Conservation (phyloP, 495 filamentous ascomycete genomes). For the Daldinia vernicosa region DNA sequence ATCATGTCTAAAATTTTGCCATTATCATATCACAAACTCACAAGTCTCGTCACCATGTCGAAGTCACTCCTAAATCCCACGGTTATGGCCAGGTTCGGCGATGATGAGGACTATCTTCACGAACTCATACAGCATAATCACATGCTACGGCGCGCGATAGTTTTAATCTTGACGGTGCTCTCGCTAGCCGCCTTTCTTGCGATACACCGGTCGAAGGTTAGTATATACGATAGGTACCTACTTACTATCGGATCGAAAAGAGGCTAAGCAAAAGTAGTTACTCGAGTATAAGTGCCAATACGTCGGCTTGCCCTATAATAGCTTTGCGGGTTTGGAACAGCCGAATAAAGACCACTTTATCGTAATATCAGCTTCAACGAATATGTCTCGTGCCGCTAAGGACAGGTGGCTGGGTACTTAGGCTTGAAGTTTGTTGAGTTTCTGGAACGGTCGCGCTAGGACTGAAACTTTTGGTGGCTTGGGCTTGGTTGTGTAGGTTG, state of each 20-base stretch:
- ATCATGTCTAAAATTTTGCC: neutral
- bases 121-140: neutral
- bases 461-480: neutral
- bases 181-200: constrained; percentile 24
- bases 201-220: constrained; percentile 19
- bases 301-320: neutral
- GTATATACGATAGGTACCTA: neutral
- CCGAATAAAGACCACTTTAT: neutral
- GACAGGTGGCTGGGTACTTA: neutral
- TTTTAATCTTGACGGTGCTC: constrained; percentile 9
- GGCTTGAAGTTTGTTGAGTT: neutral
- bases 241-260: neutral
- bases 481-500: neutral
- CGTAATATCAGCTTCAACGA: neutral
- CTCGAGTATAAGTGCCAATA: constrained; percentile 16
- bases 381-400: neutral
- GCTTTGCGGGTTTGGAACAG: neutral
- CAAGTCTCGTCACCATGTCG: neutral
- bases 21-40: neutral
- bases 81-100: neutral
- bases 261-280: constrained; percentile 16
- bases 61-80: neutral
- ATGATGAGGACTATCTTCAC: neutral
- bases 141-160: neutral
- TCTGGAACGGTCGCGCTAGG: neutral